Evolutionary conservation across 2,329 filamentous ascomycete genomes (phyloP).

Genomic region (Diaporthe sp.): DNA sequence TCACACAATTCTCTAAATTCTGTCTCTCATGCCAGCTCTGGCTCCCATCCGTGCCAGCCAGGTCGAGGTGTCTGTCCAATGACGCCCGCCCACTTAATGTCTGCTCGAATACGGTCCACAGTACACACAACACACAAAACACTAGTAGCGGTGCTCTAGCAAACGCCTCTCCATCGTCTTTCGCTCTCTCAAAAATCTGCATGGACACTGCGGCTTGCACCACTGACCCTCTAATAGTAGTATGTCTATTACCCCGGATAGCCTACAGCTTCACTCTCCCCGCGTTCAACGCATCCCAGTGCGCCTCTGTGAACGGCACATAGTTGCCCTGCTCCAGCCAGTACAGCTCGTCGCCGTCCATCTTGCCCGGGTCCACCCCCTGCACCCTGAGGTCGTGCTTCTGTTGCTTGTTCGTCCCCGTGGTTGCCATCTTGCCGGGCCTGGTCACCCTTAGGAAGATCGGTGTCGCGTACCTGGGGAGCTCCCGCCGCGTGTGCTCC

Average conservation of each 20-base stretch:
- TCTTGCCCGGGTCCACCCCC: conserved; percentile 76
- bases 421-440: conserved; percentile 71
- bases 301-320: conserved; percentile 72
- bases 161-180: background rate
- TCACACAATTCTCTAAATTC: no score
- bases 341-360: conserved; percentile 63
- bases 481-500: conserved; percentile 63
- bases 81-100: background rate
- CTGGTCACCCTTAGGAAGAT: conserved; percentile 79
- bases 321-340: conserved; percentile 79
- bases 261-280: conserved; percentile 75
- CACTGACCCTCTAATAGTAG: background rate
- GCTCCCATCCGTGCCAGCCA: no score
- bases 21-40: no score
- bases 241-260: conserved; percentile 50
- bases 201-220: no score
- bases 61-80: background rate
- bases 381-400: conserved; percentile 80
- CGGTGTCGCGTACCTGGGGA: conserved; percentile 83
- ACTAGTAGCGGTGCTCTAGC: background rate
- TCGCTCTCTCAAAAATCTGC: background rate
- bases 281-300: conserved; percentile 77
- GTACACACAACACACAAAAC: background rate
- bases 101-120: background rate
- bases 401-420: conserved; percentile 91